Evolutionary conservation across 1,284 basidiomycete genomes (phyloP), one percentile per base, ranked within the genome.

Genomic region (Hemileia vastatrix): DNA sequence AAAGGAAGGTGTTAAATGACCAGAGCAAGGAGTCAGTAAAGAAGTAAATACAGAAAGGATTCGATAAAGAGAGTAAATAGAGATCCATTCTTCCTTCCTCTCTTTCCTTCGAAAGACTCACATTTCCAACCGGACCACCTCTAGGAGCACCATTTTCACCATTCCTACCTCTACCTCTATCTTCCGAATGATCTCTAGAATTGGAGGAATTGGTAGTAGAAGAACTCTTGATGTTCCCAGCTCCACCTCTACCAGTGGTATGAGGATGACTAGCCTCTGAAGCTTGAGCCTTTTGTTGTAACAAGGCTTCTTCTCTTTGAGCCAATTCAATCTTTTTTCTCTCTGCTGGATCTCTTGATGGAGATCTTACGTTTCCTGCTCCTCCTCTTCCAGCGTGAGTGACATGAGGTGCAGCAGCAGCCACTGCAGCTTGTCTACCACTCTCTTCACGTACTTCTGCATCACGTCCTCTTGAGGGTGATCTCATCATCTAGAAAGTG

Each of bases 341-440:
- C 40, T 76, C 74, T n/a, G 66, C 63, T 40, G 79, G 76, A 51
- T 83, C 83, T 48, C 82, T 81, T 15, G 86, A 86, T 0, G 84
- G 83, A 2, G 85, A 84, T 54, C 84, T 83, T 43, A 88, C 83
- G 77, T 90, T 89, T 47, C 87, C 87, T 18, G 81, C 81, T 24
- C 87, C 87, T 40, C 87, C 87, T 33, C 87, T 82, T 18, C 88
- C 87, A 48, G 83, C 81, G 44, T 84, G 84, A 66, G 78, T 79
- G n/a, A 81, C 64, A 79, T 85, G 44, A n/a, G 44, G 23, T 40
- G 36, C 36, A 15, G 36, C 8, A 15, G 36, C 36, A 11, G 36
- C 36, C 11, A 40, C 15, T 9, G 36, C 36, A 11, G 8, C 11
- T 15, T 9, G 9, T 15, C 36, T 40, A 15, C 36, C 36, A 11